These are phyloP conservation scores for Fomitopsis betulina DNA, from an alignment of 1,284 basidiomycete genomes.

Conservation along the genomic window DNA sequence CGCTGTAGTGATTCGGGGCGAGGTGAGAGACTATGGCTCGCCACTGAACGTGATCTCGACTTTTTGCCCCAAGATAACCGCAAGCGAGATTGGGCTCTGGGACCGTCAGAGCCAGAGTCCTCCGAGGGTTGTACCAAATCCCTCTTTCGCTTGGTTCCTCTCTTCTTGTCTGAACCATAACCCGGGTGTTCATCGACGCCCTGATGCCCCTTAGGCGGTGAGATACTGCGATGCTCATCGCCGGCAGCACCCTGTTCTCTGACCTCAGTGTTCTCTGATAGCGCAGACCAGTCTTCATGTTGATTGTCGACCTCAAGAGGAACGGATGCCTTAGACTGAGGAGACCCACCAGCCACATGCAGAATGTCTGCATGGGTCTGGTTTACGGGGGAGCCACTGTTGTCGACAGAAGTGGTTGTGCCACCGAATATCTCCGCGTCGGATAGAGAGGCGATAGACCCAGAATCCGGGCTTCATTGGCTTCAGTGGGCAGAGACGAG, in stretches of 20 bases:
- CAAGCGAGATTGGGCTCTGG: not conserved
- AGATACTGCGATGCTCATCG: slow-evolving; percentile 7
- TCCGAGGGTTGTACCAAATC: not conserved
- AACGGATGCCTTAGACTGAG: slow-evolving; percentile 18
- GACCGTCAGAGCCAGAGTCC: not conserved
- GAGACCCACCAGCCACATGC: slow-evolving; percentile 15
- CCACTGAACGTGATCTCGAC: not conserved
- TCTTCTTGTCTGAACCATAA: not conserved
- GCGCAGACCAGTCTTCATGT: not conserved
- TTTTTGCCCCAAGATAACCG: not conserved
- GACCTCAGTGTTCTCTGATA: not conserved
- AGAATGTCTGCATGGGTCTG: not conserved
- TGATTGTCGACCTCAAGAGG: slow-evolving; percentile 10
- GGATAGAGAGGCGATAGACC: slow-evolving; percentile 29
- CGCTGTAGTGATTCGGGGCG: not conserved
- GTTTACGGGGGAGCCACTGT: not conserved
- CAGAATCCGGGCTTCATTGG: slow-evolving; percentile 32
- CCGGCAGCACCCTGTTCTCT: slow-evolving; percentile 13
- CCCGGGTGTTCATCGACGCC: not conserved
- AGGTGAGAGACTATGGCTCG: not conserved
- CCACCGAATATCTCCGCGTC: slow-evolving; percentile 13
- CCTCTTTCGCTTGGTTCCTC: slow-evolving; percentile 4
- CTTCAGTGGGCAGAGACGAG: slow-evolving; percentile 3
- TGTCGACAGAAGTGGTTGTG: not conserved
- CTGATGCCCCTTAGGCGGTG: not conserved